Evolutionary conservation across 2,329 filamentous ascomycete species (phyloP).

Genomic region (Gremmenia infestans): DNA sequence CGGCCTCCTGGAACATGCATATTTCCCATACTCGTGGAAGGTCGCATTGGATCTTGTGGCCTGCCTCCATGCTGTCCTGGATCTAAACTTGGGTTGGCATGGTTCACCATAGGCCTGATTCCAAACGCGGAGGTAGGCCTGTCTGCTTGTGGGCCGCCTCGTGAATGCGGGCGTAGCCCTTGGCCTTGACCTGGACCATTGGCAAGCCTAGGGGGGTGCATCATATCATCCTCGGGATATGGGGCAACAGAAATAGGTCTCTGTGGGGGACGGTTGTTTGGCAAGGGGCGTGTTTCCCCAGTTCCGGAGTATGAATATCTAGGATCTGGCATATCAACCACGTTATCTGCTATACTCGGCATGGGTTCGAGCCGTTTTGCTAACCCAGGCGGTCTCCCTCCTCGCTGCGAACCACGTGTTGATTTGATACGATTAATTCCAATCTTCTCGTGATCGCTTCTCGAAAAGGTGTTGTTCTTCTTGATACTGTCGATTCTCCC

Average conservation of each 20-base stretch:
- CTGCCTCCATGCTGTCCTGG: conserved; percentile 3
- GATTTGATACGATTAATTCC: conserved; percentile 85
- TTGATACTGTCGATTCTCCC: conserved; percentile 78
- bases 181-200: conserved; percentile 29
- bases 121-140: conserved; percentile 43
- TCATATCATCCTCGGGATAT: conserved; percentile 66
- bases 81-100: conserved; percentile 16
- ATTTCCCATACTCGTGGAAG: conserved; percentile 43
- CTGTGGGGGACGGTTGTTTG: conserved; percentile 9
- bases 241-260: conserved; percentile 46
- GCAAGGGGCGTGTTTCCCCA: conserved; percentile 1
- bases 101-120: conserved; percentile 39
- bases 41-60: conserved; percentile 31
- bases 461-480: conserved; percentile 77
- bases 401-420: conserved; percentile 65
- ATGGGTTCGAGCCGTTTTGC: conserved; percentile 36
- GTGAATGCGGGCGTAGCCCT: conserved; percentile 40
- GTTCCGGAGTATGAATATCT: conserved; percentile 7
- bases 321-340: conserved; percentile 24
- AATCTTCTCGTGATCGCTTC: conserved; percentile 87
- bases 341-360: conserved; percentile 27
- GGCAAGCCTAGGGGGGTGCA: conserved; percentile 33
- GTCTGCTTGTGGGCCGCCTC: conserved; percentile 40
- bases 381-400: conserved; percentile 56
- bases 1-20: conserved; percentile 39